phyloP scores from a whole-genome alignment of 257 asterid species.

The Rehmannia glutinosa region DNA sequence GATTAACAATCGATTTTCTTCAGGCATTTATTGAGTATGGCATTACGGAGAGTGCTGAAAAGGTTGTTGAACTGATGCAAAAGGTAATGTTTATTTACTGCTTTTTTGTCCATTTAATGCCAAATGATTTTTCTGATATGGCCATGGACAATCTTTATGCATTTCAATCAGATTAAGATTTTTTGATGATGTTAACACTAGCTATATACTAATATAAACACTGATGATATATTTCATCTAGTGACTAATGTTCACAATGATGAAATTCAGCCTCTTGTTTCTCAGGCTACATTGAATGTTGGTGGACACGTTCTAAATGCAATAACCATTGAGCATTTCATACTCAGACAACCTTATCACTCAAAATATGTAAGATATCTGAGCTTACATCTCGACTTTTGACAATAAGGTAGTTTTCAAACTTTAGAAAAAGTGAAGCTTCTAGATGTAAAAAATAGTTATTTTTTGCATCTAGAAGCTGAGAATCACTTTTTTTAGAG shows the following conservation, averaged over 20 bases:
- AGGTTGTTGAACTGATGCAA: constrained; percentile 69
- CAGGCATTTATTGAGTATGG: constrained; percentile 83
- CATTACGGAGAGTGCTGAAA: constrained; percentile 63
- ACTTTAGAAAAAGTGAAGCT: too few species aligned
- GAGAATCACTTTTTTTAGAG: too few species aligned
- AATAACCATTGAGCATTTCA: constrained; percentile 77
- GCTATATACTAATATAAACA: too few species aligned
- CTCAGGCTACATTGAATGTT: constrained; percentile 70
- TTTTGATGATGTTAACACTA: too few species aligned
- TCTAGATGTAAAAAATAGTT: too few species aligned
- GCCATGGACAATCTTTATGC: background rate
- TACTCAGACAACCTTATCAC: constrained; percentile 77
- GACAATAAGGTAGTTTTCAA: too few species aligned
- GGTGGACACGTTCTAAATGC: constrained; percentile 72
- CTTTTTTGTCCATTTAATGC: background rate
- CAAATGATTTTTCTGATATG: background rate
- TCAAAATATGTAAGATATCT: constrained; percentile 58
- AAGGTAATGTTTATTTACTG: constrained; percentile 36
- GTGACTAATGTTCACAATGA: too few species aligned
- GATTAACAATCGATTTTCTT: constrained; percentile 6
- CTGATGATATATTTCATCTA: too few species aligned
- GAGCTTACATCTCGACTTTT: too few species aligned
- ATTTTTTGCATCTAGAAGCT: too few species aligned
- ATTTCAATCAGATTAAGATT: background rate
- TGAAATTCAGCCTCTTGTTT: too few species aligned